Evolutionary conservation across 495 filamentous ascomycete species (phyloP), one percentile per base, ranked within the genome.

Genomic region (Aspergillus sparsus): DNA sequence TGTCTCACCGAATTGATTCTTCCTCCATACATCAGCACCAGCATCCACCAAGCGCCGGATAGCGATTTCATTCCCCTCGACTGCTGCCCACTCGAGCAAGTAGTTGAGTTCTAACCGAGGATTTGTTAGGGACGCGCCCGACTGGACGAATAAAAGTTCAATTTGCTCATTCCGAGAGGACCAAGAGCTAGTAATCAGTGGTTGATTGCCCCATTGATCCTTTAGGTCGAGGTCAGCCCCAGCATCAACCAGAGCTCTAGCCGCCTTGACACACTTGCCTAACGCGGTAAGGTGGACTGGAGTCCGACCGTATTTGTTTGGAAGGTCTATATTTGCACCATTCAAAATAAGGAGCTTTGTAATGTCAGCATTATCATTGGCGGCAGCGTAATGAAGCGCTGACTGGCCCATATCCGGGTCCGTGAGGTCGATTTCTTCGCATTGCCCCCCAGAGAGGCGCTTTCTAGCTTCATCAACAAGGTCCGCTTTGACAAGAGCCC

Each of bases 381-480:
- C 31, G 4, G 42, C 21, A 3, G 49, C 46, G 16, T 49, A 59
- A 15, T 59, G 57, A 1, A 59, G 49, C 4, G 57, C 57, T 2
- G 49, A 41, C 12, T 59, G 57, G 37, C 57, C 57, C 57, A 59
- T 59, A 41, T 59, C 57, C 0, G 57, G 57, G 27, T 59, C 57
- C 15, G 31, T 18, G 13, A 45, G 13, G 49, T 59, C 46, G 57
- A 59, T 53, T 3, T 59, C 39, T 2, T 46, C 37, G 1, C 13
- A 6, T 5, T 27, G 16, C 6, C 36, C 27, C 9, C 53, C 31
- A 8, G 34, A 32, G 10, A 59, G 49, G 2, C 39, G 39, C 6
- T 53, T 32, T 6, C 37, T 53, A 31, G 53, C 31, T 16, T 59
- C 57, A 3, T 33, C 49, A 15, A 36, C 1, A 13, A 37, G 39